Evolutionary conservation across 805 yeast genomes (phyloP).

Genomic region (Yarrowia sp.): DNA sequence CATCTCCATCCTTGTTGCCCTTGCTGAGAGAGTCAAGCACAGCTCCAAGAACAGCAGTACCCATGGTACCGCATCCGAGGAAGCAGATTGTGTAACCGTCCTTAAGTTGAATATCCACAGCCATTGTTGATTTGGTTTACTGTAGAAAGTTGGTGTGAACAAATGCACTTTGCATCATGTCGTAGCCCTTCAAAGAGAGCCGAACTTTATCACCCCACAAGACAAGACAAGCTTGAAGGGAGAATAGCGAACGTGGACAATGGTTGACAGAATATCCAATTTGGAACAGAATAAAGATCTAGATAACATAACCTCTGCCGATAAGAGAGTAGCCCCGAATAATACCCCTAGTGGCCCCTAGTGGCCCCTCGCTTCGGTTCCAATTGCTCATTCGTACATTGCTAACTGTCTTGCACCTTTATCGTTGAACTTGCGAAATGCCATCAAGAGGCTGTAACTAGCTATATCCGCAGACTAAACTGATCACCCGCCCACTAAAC

Average conservation of each 20-base stretch:
- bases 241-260: background rate
- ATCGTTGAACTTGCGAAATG: conserved; percentile 3
- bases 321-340: too few species aligned
- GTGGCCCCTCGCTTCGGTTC: too few species aligned
- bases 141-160: conserved; percentile 13
- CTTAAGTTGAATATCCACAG: conserved; percentile 37
- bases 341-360: too few species aligned
- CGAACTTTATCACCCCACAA: conserved; percentile 36
- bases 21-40: conserved; percentile 59
- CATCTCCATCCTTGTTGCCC: conserved; percentile 47
- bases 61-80: conserved; percentile 95
- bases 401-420: background rate
- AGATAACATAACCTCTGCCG: too few species aligned
- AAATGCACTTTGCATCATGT: background rate
- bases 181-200: conserved; percentile 1
- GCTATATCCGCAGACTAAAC: background rate
- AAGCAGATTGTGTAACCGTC: conserved; percentile 66
- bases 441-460: background rate
- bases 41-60: conserved; percentile 88
- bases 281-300: too few species aligned
- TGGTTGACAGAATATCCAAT: background rate
- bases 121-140: conserved; percentile 15
- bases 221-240: background rate
- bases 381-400: background rate
- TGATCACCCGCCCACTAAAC: background rate